Conservation (phyloP, 2,329 filamentous ascomycete species). For the Coniosporium tulheliwenetii region DNA sequence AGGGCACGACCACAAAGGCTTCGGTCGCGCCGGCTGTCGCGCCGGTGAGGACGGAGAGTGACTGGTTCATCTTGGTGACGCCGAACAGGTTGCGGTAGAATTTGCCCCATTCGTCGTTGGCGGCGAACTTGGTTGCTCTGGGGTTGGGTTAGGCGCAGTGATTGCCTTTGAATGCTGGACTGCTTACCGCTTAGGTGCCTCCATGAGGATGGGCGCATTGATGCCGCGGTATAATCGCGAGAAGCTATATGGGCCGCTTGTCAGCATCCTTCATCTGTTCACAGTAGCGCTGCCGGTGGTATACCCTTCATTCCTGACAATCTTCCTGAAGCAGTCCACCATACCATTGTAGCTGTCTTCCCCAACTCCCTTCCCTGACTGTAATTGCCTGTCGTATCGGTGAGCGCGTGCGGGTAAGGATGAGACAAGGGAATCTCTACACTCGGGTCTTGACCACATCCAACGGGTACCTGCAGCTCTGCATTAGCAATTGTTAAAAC, state of each 20-base stretch:
- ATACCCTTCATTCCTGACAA: constrained; percentile 88
- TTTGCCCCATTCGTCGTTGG: constrained; percentile 96
- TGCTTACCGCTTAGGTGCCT: constrained; percentile 62
- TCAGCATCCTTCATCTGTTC: constrained; percentile 1
- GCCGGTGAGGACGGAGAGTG: constrained; percentile 80
- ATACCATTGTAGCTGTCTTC: constrained; percentile 90
- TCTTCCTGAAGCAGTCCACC: constrained; percentile 96
- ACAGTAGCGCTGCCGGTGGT: constrained; percentile 7
- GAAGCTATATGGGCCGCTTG: constrained; percentile 36
- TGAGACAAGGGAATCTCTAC: constrained; percentile 34
- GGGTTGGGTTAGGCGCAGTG: background rate
- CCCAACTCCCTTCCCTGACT: constrained; percentile 56
- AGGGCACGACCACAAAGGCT: constrained; percentile 91
- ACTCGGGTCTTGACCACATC: constrained; percentile 98
- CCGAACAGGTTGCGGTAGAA: constrained; percentile 83
- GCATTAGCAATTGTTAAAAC: constrained; percentile 6
- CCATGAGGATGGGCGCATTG: constrained; percentile 91
- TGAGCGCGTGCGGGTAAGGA: background rate
- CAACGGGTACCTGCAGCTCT: constrained; percentile 69
- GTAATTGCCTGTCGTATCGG: constrained; percentile 53
- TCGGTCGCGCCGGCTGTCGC: constrained; percentile 92
- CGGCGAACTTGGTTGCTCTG: constrained; percentile 93
- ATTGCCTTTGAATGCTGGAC: background rate
- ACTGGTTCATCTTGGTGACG: constrained; percentile 75
- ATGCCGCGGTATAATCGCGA: constrained; percentile 93